phyloP scores from a whole-genome alignment of 345 rosid genomes.

The Kandelia obovata region DNA sequence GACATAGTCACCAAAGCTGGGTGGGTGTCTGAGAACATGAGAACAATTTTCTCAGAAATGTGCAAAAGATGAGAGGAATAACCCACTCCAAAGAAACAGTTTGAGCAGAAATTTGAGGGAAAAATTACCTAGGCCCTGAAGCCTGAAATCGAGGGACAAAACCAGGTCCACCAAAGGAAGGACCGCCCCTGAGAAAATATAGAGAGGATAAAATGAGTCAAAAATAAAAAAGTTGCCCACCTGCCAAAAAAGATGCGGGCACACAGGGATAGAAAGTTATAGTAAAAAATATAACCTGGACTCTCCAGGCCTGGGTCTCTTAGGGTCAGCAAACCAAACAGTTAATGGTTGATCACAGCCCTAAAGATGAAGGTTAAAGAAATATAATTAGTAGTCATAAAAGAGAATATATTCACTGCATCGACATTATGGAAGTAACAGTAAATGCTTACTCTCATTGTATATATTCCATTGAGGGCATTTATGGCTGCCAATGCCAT shows the following conservation, averaged over 20 bases:
- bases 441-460: slow-evolving; percentile 69
- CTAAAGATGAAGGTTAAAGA: slow-evolving; percentile 33
- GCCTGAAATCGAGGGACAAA: slow-evolving; percentile 66
- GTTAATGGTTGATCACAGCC: slow-evolving; percentile 97
- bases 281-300: slow-evolving; percentile 45
- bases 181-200: slow-evolving; percentile 49
- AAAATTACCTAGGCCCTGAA: slow-evolving; percentile 55
- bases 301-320: slow-evolving; percentile 87
- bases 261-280: not conserved
- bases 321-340: slow-evolving; percentile 99
- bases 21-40: slow-evolving; percentile 42
- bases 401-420: not conserved
- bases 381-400: slow-evolving; percentile 1
- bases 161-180: slow-evolving; percentile 67
- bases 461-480: slow-evolving; percentile 76
- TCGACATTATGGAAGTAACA: no score
- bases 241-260: not conserved
- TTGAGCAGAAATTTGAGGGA: slow-evolving; percentile 9
- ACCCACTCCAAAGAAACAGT: not conserved
- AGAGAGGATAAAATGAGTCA: slow-evolving; percentile 7
- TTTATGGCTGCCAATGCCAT: slow-evolving; percentile 84
- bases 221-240: slow-evolving; percentile 7
- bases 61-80: not conserved
- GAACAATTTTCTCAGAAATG: slow-evolving; percentile 9
- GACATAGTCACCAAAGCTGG: slow-evolving; percentile 41